Evolutionary conservation across 352 stramenopile species (phyloP), one percentile per base, ranked within the genome.

Genomic region (Pythium aphanidermatum): DNA sequence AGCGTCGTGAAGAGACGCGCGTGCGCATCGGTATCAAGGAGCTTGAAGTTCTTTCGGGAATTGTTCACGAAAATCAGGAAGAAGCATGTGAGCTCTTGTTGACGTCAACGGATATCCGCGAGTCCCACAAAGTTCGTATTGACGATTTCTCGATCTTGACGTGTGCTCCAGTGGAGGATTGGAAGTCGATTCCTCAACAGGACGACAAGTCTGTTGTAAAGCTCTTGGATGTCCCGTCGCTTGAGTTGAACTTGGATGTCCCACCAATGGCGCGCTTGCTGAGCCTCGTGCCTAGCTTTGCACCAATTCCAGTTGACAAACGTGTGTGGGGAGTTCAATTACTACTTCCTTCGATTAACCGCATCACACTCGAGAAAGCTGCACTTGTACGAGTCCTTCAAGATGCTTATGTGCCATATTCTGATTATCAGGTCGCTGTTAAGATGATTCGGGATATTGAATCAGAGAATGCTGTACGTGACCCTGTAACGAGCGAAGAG

Each of bases 291-390:
- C 54, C 51, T 1, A 51, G 51, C 38, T 60, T 51, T 23, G 41
- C 53, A n/a, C 59, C 59, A 23, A 61, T 68, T 40, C 48, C 54
- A 12, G 23, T 62, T 17, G 46, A 61, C 20, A 56, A 68, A 43
- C 59, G 59, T 17, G 16, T 54, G 5, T 50, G 46, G n/a, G n/a
- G 45, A 29, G 58, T 67, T 1, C 43, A 63, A 36, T 28, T 67
- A 11, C 12, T 55, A 27, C 45, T 67, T 12, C 53, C 53, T 1
- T 20, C 44, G 35, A 55, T 44, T 25, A 60, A 57, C 40, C 37
- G 43, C 12, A 36, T 67, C 12, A 52, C 33, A 23, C 28, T 67
- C 11, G 53, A 50, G 35, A 58, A 54, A 40, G 48, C 45, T 25
- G 33, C 41, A 11, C 39, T 62, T 24, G 36, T 63, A 27, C 27